Conservation (phyloP, 148 eudicot genomes). For the Chenopodium quinoa region DNA sequence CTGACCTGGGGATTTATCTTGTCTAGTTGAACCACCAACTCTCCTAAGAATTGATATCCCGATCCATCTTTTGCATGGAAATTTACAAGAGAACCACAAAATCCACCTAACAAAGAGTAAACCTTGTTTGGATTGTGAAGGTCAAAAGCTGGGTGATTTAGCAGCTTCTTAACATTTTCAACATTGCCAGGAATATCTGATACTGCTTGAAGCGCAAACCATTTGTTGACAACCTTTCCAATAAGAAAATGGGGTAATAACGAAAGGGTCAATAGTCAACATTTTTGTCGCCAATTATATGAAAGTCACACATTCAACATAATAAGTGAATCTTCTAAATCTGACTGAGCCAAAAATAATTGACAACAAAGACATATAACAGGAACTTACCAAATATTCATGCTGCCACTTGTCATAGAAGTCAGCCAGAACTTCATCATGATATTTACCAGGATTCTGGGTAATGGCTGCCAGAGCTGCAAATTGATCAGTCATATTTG, state of each 20-base stretch:
- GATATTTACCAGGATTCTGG: conserved; percentile 72
- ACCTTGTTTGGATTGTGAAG: conserved; percentile 95
- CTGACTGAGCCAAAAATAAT: background rate
- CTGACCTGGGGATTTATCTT: conserved; percentile 89
- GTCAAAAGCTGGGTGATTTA: conserved; percentile 89
- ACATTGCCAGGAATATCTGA: conserved; percentile 87
- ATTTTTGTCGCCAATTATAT: background rate
- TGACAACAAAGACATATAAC: background rate
- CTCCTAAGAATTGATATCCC: conserved; percentile 93
- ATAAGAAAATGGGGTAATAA: background rate
- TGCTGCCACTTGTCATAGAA: conserved; percentile 90
- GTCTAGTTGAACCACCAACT: conserved; percentile 81
- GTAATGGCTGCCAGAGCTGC: conserved; percentile 80
- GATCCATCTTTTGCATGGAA: conserved; percentile 98
- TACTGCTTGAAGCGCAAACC: conserved; percentile 92
- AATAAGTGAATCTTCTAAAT: background rate
- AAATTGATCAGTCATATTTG: conserved; percentile 93
- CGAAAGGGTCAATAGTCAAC: background rate
- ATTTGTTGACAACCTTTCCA: conserved; percentile 80
- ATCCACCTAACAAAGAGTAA: conserved; percentile 81
- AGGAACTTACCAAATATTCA: conserved; percentile 64
- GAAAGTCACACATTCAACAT: background rate
- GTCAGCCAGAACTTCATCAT: conserved; percentile 80
- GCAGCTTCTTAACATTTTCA: conserved; percentile 74
- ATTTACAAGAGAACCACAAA: conserved; percentile 87